Evolutionary conservation across 805 yeast species (phyloP).

Genomic region (Kodamaea fukazawae): DNA sequence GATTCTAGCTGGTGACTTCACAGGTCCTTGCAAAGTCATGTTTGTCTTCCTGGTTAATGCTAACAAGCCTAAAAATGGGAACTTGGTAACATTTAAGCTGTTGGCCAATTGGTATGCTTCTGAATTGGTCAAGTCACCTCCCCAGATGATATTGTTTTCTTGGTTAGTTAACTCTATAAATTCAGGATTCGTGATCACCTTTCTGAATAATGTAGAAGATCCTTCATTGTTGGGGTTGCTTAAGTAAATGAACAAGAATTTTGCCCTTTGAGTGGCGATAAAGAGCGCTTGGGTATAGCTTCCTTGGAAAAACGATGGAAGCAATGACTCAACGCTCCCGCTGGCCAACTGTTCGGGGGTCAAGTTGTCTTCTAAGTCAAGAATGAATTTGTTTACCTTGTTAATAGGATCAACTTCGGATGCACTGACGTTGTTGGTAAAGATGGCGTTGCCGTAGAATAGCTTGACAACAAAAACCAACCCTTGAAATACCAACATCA

Average conservation of each 20-base stretch:
- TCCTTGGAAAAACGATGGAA: conserved; percentile 59
- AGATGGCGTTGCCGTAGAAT: conserved; percentile 14
- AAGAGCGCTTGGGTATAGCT: conserved; percentile 80
- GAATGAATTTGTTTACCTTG: conserved; percentile 49
- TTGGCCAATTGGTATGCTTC: conserved; percentile 85
- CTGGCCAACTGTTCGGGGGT: conserved; percentile 20
- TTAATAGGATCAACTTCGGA: conserved; percentile 46
- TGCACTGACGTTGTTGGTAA: conserved; percentile 14
- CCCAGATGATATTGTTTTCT: conserved; percentile 73
- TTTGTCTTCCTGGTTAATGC: conserved; percentile 59
- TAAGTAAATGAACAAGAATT: conserved; percentile 70
- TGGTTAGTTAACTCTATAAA: conserved; percentile 40
- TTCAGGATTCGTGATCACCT: conserved; percentile 50
- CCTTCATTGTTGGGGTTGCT: conserved; percentile 73
- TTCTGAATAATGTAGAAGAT: conserved; percentile 48
- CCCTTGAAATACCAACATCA: conserved; percentile 22
- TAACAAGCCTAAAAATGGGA: conserved; percentile 80
- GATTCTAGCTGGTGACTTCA: conserved; percentile 52
- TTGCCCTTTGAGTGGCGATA: conserved; percentile 63
- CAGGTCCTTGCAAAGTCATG: conserved; percentile 56
- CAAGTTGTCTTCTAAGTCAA: conserved; percentile 49
- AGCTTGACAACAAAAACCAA: conserved; percentile 22
- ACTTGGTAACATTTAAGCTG: conserved; percentile 63
- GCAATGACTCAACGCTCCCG: conserved; percentile 6
- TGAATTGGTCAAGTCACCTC: conserved; percentile 75